Evolutionary conservation across 129 eudicot species (phyloP), one percentile per base, ranked within the genome.

Genomic region (Flaveria linearis): DNA sequence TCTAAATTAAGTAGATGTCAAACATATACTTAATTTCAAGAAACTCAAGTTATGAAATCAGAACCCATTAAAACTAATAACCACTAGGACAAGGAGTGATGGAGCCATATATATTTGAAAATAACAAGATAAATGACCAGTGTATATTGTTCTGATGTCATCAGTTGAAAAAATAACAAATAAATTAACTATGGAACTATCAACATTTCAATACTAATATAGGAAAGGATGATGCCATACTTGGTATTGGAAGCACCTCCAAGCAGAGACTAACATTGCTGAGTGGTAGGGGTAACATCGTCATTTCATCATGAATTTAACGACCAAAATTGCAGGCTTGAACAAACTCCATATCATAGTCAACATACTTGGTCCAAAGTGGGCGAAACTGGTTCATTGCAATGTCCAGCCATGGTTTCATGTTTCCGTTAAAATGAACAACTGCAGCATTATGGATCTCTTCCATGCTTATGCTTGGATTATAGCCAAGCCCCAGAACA

Each of bases 371-470:
- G 28, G 92, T 83, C 97, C 97, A 91, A 42, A 91, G 88, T 15
- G 97, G 94, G 25, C 91, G 91, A 80, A 86, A 91, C 75, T 91
- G 97, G 75, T 83, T 73, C 85, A 91, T 91, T 53, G 94, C 97
- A 67, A 91, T 91, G 74, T 91, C 97, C 55, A 91, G 94, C 97
- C 97, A 91, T 52, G 97, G 97, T 80, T 91, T 91, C 91, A 86
- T 86, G 76, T 91, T 91, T 58, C 97, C 97, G 66, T 91, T 91
- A 72, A 91, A 91, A 82, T 91, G 97, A 47, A 91, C 92, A 52
- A 91, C 97, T 36, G 97, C 93, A 70, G 97, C 97, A 74, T 91
- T 91, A 57, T 69, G 71, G 36, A 91, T 91, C 83, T 91, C 97
- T 73, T 86, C 97, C 91, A 83, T 81, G 83, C 86, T 88, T 71